These are phyloP conservation scores for Barnettozyma sp. DNA, from an alignment of 805 yeast genomes.

Conservation along the genomic window DNA sequence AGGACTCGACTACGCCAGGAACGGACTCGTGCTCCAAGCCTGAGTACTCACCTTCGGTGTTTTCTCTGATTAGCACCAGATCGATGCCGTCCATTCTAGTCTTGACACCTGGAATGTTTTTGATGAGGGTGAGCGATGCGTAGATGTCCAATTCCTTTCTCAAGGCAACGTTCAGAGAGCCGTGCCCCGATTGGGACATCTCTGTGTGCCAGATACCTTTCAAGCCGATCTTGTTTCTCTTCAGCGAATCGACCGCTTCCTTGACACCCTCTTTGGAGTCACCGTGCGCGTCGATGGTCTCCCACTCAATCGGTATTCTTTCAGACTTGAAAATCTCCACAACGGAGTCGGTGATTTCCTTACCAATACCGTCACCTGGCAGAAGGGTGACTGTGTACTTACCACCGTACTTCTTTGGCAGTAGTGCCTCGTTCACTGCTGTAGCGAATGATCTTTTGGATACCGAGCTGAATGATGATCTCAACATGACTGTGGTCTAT, in stretches of 20 bases:
- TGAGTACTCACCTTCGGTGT: slow-evolving; percentile 98
- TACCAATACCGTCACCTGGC: slow-evolving; percentile 98
- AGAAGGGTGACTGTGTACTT: slow-evolving; percentile 88
- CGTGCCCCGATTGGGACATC: slow-evolving; percentile 65
- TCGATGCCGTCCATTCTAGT: slow-evolving; percentile 85
- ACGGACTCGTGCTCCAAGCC: slow-evolving; percentile 97
- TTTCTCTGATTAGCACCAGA: slow-evolving; percentile 93
- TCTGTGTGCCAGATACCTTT: slow-evolving; percentile 96
- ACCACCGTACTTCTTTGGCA: slow-evolving; percentile 93
- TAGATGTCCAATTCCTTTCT: slow-evolving; percentile 94
- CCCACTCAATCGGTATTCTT: slow-evolving; percentile 92
- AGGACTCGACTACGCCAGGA: slow-evolving; percentile 95
- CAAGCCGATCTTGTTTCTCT: slow-evolving; percentile 94
- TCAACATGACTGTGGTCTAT: slow-evolving; percentile 30
- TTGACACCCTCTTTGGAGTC: slow-evolving; percentile 53
- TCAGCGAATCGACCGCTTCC: slow-evolving; percentile 83
- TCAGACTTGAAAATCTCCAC: slow-evolving; percentile 81
- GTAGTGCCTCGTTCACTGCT: slow-evolving; percentile 47
- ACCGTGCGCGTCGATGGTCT: slow-evolving; percentile 66
- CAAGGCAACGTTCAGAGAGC: slow-evolving; percentile 90
- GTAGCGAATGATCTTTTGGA: slow-evolving; percentile 44
- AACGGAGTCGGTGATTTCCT: slow-evolving; percentile 91
- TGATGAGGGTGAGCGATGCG: slow-evolving; percentile 91
- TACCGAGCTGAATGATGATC: slow-evolving; percentile 22
- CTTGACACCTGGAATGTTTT: slow-evolving; percentile 89